Percentiles rank a stretch among this genome's conserved stretches.
Conservation (phyloP, 148 eudicot genomes). For the Silene conica region DNA sequence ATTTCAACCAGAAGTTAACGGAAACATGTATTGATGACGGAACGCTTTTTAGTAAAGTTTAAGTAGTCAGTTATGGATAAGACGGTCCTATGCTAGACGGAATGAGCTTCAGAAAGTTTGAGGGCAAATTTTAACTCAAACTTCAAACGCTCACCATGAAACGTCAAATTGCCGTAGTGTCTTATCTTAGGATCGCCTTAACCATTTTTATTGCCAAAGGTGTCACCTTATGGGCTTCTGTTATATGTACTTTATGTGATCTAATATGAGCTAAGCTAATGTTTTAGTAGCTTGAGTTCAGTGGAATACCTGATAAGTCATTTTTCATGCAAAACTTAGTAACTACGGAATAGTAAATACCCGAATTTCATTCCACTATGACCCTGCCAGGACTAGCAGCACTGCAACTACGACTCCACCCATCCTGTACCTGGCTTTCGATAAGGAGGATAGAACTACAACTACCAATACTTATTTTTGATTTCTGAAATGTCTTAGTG, state of each 20-base stretch:
- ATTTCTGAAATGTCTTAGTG: background rate
- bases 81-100: background rate
- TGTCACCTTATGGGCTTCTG: background rate
- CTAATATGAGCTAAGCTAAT: background rate
- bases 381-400: background rate
- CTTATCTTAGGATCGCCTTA: background rate
- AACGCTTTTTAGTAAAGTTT: background rate
- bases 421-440: background rate
- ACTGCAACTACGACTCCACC: background rate
- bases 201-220: background rate
- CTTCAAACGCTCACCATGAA: background rate
- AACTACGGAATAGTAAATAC: background rate
- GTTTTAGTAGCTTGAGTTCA: no score
- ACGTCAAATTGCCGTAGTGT: background rate
- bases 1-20: background rate
- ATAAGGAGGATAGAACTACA: background rate
- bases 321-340: no score
- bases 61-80: background rate
- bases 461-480: background rate
- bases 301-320: no score
- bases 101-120: background rate
- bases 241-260: background rate
- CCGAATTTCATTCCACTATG: background rate
- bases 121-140: no score
- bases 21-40: background rate